Evolutionary conservation across 306 rosid species (phyloP), one percentile per base, ranked within the genome.

Genomic region (Cucurbita pepo): DNA sequence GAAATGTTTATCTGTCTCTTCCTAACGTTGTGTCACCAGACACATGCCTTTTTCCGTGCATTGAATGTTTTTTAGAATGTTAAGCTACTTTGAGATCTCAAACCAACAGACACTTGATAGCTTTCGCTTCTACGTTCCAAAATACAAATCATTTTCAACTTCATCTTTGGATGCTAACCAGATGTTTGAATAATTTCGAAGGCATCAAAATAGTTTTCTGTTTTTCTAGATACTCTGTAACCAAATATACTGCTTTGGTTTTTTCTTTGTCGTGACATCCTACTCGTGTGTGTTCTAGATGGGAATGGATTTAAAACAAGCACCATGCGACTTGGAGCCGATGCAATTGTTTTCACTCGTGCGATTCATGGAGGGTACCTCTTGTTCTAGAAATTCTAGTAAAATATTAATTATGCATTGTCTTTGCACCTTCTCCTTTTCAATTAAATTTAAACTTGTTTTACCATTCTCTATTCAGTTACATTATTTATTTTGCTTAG

Each of bases 271-370:
- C 7, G 2, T 47, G 73, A 69, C 38, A 30, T 69, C 43, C 40
- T 47, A 36, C 13, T 73, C 54, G 8, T 73, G 69, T 76, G 25
- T 81, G 21, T 82, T 82, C 56, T 77, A 94, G 98, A 94, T 89
- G 98, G 98, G 69, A 94, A 94, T 86, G 98, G 98, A 69, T 94
- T 94, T 86, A 94, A 94, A 87, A 94, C 98, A 44, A 90, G 98
- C 79, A 94, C 97, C 48, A 94, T 94, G 96, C 85, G 98, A 72
- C 75, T 94, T 58, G 97, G 98, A 67, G 98, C 96, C 41, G 98
- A 94, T 84, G 98, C 44, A 63, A 89, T 94, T 54, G 97, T 90
- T 76, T 86, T 94, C 73, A 94, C 86, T 71, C 92, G 97, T 73
- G 83, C 98, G 61, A 82, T 3, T 19, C 69, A 45, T 45, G 78